Percentiles rank a stretch among this genome's conserved stretches.
These are phyloP conservation scores for Pascua sp. DNA, from an alignment of 1,284 basidiomycete species.

Conservation along the genomic window DNA sequence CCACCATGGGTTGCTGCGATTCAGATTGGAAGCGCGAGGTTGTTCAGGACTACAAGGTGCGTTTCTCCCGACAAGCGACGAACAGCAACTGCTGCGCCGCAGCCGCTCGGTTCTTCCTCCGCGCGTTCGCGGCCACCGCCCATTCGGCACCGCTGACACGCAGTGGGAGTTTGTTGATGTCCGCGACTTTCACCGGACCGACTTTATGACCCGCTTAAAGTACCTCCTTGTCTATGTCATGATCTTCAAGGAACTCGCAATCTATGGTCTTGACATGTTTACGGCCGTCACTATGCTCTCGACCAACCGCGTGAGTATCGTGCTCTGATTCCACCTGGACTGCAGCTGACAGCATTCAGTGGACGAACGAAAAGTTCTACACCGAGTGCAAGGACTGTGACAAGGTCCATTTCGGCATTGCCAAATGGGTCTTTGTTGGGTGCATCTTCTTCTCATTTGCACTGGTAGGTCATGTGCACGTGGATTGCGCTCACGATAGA, in stretches of 20 bases:
- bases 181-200: conserved; percentile 83
- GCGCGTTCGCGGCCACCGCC: conserved; percentile 17
- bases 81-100: not conserved
- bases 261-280: conserved; percentile 97
- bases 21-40: conserved; percentile 92
- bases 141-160: too few species aligned
- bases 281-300: conserved; percentile 93
- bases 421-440: conserved; percentile 94
- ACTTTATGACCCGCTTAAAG: conserved; percentile 80
- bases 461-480: conserved; percentile 57
- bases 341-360: not conserved
- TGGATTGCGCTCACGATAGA: too few species aligned
- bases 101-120: not conserved
- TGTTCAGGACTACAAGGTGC: conserved; percentile 94
- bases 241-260: conserved; percentile 89
- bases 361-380: conserved; percentile 9
- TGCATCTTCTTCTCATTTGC: conserved; percentile 98
- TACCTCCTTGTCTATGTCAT: conserved; percentile 88
- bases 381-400: conserved; percentile 64
- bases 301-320: conserved; percentile 58
- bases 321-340: too few species aligned
- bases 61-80: conserved; percentile 19
- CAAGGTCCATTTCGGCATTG: conserved; percentile 82
- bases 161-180: conserved; percentile 95
- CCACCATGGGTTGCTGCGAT: conserved; percentile 42